phyloP scores from a whole-genome alignment of 192 early-diverging fungal genomes.

The Geosiphon pyriformis region DNA sequence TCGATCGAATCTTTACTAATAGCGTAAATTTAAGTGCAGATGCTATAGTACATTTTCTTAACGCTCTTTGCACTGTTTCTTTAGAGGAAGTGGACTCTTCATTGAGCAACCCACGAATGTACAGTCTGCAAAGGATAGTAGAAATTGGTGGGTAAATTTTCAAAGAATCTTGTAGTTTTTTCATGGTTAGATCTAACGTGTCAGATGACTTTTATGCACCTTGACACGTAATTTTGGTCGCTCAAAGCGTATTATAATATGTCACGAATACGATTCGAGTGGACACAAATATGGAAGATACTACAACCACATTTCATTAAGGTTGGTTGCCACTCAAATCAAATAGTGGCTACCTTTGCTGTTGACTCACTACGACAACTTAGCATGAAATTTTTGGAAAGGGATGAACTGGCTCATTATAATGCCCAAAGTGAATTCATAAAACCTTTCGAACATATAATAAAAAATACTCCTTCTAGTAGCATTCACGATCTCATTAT shows the following conservation, averaged over 20 bases:
- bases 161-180: neutral
- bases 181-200: neutral
- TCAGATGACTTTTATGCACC: neutral
- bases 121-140: conserved; percentile 87
- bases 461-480: conserved; percentile 72
- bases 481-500: conserved; percentile 66
- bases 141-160: conserved; percentile 59
- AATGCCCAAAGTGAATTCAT: conserved; percentile 91
- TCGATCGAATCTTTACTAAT: conserved; percentile 84
- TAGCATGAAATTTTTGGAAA: conserved; percentile 89
- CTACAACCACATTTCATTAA: conserved; percentile 78
- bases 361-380: conserved; percentile 91
- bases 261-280: conserved; percentile 90
- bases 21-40: conserved; percentile 71
- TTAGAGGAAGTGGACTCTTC: conserved; percentile 79
- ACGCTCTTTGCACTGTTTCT: conserved; percentile 78
- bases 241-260: conserved; percentile 85
- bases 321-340: conserved; percentile 75
- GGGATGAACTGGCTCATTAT: conserved; percentile 91
- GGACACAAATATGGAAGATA: conserved; percentile 88
- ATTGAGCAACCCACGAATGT: conserved; percentile 66
- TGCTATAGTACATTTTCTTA: conserved; percentile 85
- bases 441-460: conserved; percentile 80
- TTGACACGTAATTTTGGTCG: neutral
- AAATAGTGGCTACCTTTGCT: conserved; percentile 76